Base-by-base conservation (phyloP, 2,329 filamentous ascomycete species). In the Fusarium nanum region DNA sequence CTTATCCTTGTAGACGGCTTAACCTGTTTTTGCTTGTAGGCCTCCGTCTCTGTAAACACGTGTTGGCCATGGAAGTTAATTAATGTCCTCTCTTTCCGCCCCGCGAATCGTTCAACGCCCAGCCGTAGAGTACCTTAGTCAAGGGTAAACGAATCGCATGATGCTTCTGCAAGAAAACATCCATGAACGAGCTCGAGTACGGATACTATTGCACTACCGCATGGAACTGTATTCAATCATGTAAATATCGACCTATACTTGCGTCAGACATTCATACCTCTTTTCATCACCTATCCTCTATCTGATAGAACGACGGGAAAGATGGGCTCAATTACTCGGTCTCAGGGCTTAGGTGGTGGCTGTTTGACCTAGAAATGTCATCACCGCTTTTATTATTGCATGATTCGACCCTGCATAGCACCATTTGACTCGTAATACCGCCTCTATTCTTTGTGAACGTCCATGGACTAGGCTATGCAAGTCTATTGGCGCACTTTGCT, bases 311-410 rank as follows among this genome's bases (percentile, higher is more conserved):
- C 41, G 41, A 50, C n/a, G 42, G 30, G 25, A 32, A 48, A 37
- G 23, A 49, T 60, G 46, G 50, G 58, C 45, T 67, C 46, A 44
- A 55, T 50, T 25, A 11, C 32, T 34, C 27, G 53, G 41, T 52
- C 34, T 48, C 50, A 49, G 45, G 52, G 59, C 61, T 62, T 57
- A 46, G 34, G 62, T 57, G 45, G 60, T 18, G 59, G 32, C 28
- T 48, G 40, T 37, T 52, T 25, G n/a, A 25, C 27, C 41, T 48
- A 18, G 25, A 34, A 14, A 52, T 53, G 37, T 55, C 68, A 74
- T 64, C 70, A 74, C 71, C 71, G 69, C 69, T 60, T 74, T 72
- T 74, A 50, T 75, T 72, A 71, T 75, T 72, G 73, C 45, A 71
- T 34, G 64, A 75, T 70, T 45, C 47, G 32, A 41, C 48, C 27